Base-by-base conservation (phyloP, 2,329 filamentous ascomycete species). In the Fusarium hainanense region DNA sequence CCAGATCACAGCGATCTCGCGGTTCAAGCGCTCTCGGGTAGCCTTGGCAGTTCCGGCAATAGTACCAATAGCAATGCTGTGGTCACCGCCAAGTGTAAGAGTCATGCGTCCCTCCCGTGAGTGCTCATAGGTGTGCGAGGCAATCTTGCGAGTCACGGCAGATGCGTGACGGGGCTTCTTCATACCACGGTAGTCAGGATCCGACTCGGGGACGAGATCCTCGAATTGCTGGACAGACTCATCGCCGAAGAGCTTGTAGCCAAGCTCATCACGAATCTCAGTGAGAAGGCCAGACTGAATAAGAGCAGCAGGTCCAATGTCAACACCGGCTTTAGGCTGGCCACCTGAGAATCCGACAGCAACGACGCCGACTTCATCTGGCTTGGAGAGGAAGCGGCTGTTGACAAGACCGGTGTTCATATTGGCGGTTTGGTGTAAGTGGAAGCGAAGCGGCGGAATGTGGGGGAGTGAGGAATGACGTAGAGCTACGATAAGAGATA, bases 271-370 rank as follows among this genome's bases (percentile, higher is more conserved):
- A 76, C 88, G 87, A 63, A 99, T 88, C 80, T 97, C 92, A 60
- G 88, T 86, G 66, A 98, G 90, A 50, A 99, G 90, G 58, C 96
- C 96, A 55, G 93, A 88, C 78, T 95, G 88, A 76, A 98, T 96
- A 56, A 99, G 89, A 55, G 94, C 95, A 74, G 91, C 90, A 32
- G 96, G 96, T 9, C 92, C 96, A 18, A 92, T 93, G 78, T 98
- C 96, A 72, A 98, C 95, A 73, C 96, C 96, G 42, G 90, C 85
- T 83, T 98, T 98, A 83, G 91, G 91, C 93, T 75, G 96, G 60
- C 96, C 96, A 72, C 95, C 95, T 56, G 94, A 97, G 85, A 98
- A 99, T 68, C 95, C 95, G 40, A 98, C 96, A 51, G 95, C 94
- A 40, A 98, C 93, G 59, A 99, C 88, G 68, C 95, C 96, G 70